Evolutionary conservation across 345 rosid species (phyloP).

Genomic region (thale cress (Arabidopsis thaliana)): DNA sequence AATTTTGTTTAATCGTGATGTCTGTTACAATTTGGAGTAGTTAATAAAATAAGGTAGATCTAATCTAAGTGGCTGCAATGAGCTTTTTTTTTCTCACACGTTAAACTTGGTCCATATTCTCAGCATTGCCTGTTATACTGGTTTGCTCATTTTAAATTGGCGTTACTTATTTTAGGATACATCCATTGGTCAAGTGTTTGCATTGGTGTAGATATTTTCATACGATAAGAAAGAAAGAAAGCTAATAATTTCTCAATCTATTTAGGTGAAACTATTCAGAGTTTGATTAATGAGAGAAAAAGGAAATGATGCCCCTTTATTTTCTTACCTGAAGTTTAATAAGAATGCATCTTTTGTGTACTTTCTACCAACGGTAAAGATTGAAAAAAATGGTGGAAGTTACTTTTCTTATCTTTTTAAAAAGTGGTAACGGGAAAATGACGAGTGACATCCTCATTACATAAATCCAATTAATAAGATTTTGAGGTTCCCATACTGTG

Average conservation of each 20-base stretch:
- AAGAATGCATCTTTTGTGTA: constrained; percentile 15
- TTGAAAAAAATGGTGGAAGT: constrained; percentile 21
- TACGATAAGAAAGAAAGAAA: not conserved
- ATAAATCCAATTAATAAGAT: not conserved
- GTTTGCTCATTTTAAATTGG: constrained; percentile 22
- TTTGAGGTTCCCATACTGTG: not conserved
- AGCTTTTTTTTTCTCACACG: not conserved
- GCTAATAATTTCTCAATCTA: not conserved
- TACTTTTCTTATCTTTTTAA: not conserved
- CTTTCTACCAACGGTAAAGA: constrained; percentile 45
- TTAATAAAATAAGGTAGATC: constrained; percentile 4
- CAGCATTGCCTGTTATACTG: constrained; percentile 22
- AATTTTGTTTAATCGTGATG: not conserved
- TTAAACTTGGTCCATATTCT: constrained; percentile 7
- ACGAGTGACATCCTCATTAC: constrained; percentile 25
- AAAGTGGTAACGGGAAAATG: constrained; percentile 27
- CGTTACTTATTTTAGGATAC: constrained; percentile 9
- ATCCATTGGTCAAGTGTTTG: not conserved
- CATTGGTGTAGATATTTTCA: constrained; percentile 10
- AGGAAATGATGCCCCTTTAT: not conserved
- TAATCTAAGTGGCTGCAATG: constrained; percentile 9
- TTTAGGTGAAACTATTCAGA: not conserved
- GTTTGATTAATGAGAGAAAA: not conserved
- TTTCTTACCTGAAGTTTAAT: not conserved
- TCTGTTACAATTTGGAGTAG: too few species aligned